Evolutionary conservation across 179 eudicot genomes (phyloP).

Genomic region (Beta macrorhiza): DNA sequence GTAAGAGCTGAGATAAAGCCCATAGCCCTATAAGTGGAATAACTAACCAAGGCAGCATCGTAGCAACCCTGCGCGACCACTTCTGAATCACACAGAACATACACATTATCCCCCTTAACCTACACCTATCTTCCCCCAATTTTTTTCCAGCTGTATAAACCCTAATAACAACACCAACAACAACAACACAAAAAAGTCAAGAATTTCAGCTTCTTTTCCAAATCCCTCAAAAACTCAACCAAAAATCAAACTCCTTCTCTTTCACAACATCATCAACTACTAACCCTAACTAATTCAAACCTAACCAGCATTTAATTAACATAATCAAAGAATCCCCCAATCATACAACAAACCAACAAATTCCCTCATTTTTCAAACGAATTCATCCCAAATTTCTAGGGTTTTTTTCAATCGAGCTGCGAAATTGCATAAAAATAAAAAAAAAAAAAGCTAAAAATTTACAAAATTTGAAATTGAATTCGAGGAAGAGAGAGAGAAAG

Average conservation of each 20-base stretch:
- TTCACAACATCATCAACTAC: constrained; percentile 3
- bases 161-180: constrained; percentile 13
- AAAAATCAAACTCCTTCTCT: constrained; percentile 13
- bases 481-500: neutral
- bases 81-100: constrained; percentile 96
- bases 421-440: neutral
- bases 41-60: constrained; percentile 99
- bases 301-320: constrained; percentile 17
- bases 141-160: constrained; percentile 27
- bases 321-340: constrained; percentile 6
- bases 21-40: constrained; percentile 91
- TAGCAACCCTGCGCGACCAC: constrained; percentile 98
- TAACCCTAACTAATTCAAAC: constrained; percentile 26
- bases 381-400: constrained; percentile 7
- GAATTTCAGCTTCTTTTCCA: constrained; percentile 27
- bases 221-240: constrained; percentile 13
- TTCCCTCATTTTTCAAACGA: neutral
- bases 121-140: constrained; percentile 37
- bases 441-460: neutral
- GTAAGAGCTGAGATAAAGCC: constrained; percentile 90
- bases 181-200: constrained; percentile 3
- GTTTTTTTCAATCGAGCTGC: constrained; percentile 29
- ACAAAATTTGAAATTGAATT: neutral
- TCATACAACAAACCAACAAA: neutral
- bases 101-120: constrained; percentile 82